A percentile compares a stretch with the other conserved stretches of the same genome.
phyloP scores from a whole-genome alignment of 805 yeast genomes.

The Naumovozyma baii region DNA sequence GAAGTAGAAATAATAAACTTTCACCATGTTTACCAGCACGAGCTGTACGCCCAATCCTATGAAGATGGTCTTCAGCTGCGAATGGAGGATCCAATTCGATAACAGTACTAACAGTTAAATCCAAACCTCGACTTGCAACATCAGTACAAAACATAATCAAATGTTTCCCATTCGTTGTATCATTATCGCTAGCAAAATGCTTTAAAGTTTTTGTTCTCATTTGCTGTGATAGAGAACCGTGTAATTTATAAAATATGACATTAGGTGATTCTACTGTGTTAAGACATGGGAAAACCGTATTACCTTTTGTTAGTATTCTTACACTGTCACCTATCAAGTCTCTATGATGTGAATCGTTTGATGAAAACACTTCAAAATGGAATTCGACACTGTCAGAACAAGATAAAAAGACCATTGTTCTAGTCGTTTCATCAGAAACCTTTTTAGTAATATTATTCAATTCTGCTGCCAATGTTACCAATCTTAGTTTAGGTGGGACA shows the following conservation, averaged over 20 bases:
- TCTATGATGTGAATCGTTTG: conserved; percentile 41
- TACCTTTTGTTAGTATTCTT: conserved; percentile 23
- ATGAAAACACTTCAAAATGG: conserved; percentile 63
- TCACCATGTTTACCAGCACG: conserved; percentile 87
- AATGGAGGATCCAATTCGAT: conserved; percentile 95
- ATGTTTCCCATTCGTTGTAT: conserved; percentile 38
- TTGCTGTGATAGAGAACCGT: conserved; percentile 85
- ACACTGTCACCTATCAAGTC: conserved; percentile 29
- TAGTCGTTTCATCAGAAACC: conserved; percentile 27
- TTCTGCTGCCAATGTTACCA: conserved; percentile 67
- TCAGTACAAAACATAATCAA: conserved; percentile 85
- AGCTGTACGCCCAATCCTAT: conserved; percentile 95
- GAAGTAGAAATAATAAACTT: conserved; percentile 69
- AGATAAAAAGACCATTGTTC: conserved; percentile 78
- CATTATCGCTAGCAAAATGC: conserved; percentile 41
- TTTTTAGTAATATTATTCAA: conserved; percentile 40
- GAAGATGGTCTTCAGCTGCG: conserved; percentile 87
- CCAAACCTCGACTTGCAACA: conserved; percentile 95
- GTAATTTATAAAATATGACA: conserved; percentile 57
- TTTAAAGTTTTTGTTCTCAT: conserved; percentile 68
- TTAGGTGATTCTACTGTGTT: conserved; percentile 30
- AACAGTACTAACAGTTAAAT: conserved; percentile 80
- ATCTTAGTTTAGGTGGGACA: conserved; percentile 85
- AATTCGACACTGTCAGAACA: conserved; percentile 96
- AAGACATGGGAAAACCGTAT: conserved; percentile 26